Base-by-base conservation (phyloP, 2,329 filamentous ascomycete species). In the Incumbomyces lentus region DNA sequence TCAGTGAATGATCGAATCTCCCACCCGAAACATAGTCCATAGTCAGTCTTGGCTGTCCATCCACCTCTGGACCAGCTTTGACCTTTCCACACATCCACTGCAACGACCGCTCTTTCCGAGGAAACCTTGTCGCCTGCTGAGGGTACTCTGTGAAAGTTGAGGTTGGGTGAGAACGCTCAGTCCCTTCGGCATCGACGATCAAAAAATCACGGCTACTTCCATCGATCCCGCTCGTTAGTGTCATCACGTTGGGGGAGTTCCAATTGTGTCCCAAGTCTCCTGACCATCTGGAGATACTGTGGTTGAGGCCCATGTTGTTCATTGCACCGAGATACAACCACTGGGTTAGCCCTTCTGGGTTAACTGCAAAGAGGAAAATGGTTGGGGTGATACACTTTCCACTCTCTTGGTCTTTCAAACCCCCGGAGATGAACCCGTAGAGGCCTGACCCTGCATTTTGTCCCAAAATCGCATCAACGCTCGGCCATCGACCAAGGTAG, bases 231-330 rank as follows among this genome's bases (percentile, higher is more conserved):
- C 68, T 63, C 1, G 47, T 53, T 13, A 74, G 58, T 0, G 66
- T 68, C 52, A 69, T 58, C 38, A 74, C 65, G 51, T 71, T 74
- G 17, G 64, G 66, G 8, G 69, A 69, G 51, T 75, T 72, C 70
- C 71, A 74, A 43, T 76, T 76, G 8, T 67, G 60, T 0, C 72
- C 73, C 10, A 72, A 61, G 37, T 75, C 70, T 2, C 72, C 69
- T 0, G 65, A 68, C 71, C 73, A 75, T 39, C 61, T 58, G 0
- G 68, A 68, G 0, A 64, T 57, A 5, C 58, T 58, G 22, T 64
- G 61, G 18, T 68, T 68, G 7, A 65, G 52, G 0, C 64, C 64
- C 4, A 71, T 51, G 40, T 71, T 59, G 3, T 68, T 52, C 18
- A 75, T 55, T 2, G 63, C 62, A 1, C 70, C 69, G 5, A 71